Evolutionary conservation across 768 basidiomycete species (phyloP), one percentile per base, ranked within the genome.

Genomic region (Gloeopeniophorella convolvens): DNA sequence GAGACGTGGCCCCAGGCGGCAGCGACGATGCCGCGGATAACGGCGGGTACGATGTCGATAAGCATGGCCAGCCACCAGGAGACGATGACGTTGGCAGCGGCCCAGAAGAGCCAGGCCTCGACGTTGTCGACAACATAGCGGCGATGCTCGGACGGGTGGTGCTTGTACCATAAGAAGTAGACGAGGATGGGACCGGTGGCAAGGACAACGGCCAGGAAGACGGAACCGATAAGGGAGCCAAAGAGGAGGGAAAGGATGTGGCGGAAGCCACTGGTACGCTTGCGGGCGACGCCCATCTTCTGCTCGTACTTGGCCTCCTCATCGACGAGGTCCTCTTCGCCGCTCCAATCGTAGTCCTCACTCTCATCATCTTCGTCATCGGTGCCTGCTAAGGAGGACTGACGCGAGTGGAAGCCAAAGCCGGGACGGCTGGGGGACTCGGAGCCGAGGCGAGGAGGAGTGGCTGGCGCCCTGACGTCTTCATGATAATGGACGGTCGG

Each of bases 31-130:
- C 75, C 71, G 33, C 72, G 77, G 43, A 72, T 57, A 43, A 82
- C 41, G 35, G 73, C 68, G 10, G 87, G 86, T 44, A 86, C 65
- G 45, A 89, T 65, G 62, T 89, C 83, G 58, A 88, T 69, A 51
- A 83, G 67, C 67, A 86, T 69, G 16, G 83, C 88, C 28, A 90
- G 78, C 54, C 73, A 83, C 87, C 87, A 90, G 3, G 86, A 88
- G 44, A 88, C 73, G 50, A 85, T 68, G 44, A 89, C 68, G 63
- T 90, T 89, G 32, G 83, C 76, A 4, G 86, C 88, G 6, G 78
- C 79, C 85, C 87, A 90, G 65, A 85, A 86, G 3, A 89, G 70
- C 87, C 87, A 90, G 3, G 84, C 82, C 62, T 83, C 71, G 37
- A 84, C 64, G 62, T 83, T 89, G 54, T 81, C 74, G 46, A 74